Evolutionary conservation across 2,329 filamentous ascomycete genomes (phyloP).

Genomic region (Phaeosphaeriaceae sp.): DNA sequence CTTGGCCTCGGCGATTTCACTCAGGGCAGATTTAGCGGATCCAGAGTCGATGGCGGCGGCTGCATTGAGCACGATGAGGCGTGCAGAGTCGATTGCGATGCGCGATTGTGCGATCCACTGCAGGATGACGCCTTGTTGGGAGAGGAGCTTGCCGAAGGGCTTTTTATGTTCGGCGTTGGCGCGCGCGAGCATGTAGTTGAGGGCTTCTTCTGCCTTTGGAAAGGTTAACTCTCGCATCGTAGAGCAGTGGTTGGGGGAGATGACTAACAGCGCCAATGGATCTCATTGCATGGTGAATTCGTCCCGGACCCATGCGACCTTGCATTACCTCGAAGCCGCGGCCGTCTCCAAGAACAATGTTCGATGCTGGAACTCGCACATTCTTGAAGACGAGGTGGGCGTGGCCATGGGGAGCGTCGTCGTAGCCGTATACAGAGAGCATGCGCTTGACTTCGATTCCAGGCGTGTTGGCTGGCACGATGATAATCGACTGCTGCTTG

Average conservation of each 20-base stretch:
- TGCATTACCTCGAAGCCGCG: conserved; percentile 98
- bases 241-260: not conserved
- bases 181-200: conserved; percentile 91
- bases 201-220: conserved; percentile 74
- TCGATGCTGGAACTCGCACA: conserved; percentile 80
- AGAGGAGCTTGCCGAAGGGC: conserved; percentile 84
- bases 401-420: conserved; percentile 96
- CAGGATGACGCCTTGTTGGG: conserved; percentile 87
- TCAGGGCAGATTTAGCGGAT: conserved; percentile 54
- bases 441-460: conserved; percentile 90
- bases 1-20: conserved; percentile 93
- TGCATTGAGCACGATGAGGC: conserved; percentile 87
- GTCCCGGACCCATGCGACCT: conserved; percentile 88
- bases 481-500: conserved; percentile 86
- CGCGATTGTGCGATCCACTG: conserved; percentile 78
- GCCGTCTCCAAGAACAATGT: conserved; percentile 87
- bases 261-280: conserved; percentile 78
- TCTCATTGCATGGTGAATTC: conserved; percentile 96
- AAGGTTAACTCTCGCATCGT: conserved; percentile 5
- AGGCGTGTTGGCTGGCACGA: conserved; percentile 79
- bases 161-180: conserved; percentile 90
- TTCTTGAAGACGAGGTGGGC: conserved; percentile 87
- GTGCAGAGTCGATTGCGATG: conserved; percentile 88
- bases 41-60: conserved; percentile 89
- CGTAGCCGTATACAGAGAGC: conserved; percentile 91